Evolutionary conservation across 345 rosid genomes (phyloP), one percentile per base, ranked within the genome.

Genomic region (Salix udensis): DNA sequence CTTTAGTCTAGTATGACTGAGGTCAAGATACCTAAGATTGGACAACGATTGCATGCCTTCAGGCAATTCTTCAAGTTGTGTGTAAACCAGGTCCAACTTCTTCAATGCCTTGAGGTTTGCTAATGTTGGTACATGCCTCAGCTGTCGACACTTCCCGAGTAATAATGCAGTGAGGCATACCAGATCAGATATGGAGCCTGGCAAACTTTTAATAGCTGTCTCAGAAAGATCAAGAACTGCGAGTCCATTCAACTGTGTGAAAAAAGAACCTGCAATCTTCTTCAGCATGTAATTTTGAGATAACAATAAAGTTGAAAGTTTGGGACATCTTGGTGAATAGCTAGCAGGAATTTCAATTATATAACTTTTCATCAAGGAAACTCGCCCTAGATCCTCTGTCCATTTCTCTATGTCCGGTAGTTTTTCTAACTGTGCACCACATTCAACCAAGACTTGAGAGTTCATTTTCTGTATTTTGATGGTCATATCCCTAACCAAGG

Each of bases 401-500:
- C 82, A 84, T 0, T 52, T 19, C 1, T n/a, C 50, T 2, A 0
- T 7, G 36, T 50, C 19, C 19, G 75, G 75, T 14, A 71, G 0
- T 34, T 50, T 34, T 2, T 16, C 1, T 1, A 71, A 7, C 2
- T 9, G 1, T 30, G 6, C 37, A 50, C 42, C 55, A 7, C 8
- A 61, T 28, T 48, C 44, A 16, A 39, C n/a, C 16, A 46, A 4
- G 3, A 2, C 12, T 15, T 19, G 23, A 5, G 39, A 5, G 5
- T 14, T 23, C 14, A 12, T 64, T 46, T 28, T 39, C 60, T 48
- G 48, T 4, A 60, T 30, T 23, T 71, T 42, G 18, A 71, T 1
- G 18, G 88, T 82, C 85, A 87, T 73, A 18, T 76, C 83, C 69
- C 80, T 79, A 4, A 76, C 36, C 48, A 84, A 3, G 1, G 62